Evolutionary conservation across 768 basidiomycete species (phyloP).

Genomic region (Sistotremastrum niveocremeum): DNA sequence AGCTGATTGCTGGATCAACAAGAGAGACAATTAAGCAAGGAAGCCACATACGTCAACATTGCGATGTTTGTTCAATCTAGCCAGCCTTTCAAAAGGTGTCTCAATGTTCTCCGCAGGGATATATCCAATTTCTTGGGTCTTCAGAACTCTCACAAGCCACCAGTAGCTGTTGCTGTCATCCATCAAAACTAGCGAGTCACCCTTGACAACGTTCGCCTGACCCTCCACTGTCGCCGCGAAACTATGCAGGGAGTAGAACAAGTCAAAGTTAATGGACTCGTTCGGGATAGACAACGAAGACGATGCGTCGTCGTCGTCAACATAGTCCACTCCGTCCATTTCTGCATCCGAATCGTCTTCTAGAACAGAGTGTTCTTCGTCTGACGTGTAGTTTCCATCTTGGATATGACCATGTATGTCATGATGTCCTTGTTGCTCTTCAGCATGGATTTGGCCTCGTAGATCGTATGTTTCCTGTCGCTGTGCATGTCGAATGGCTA

Average conservation of each 20-base stretch:
- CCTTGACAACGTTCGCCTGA: slow-evolving; percentile 97
- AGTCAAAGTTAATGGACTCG: slow-evolving; percentile 86
- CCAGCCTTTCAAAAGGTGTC: slow-evolving; percentile 92
- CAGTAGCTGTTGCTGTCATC: slow-evolving; percentile 99
- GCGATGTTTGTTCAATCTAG: slow-evolving; percentile 89
- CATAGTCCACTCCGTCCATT: slow-evolving; percentile 42
- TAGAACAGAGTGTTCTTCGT: slow-evolving; percentile 69
- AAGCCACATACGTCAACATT: slow-evolving; percentile 76
- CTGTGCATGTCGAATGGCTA: slow-evolving; percentile 11
- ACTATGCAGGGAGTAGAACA: slow-evolving; percentile 88
- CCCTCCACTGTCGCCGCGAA: slow-evolving; percentile 98
- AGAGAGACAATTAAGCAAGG: background rate
- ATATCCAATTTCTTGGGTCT: slow-evolving; percentile 97
- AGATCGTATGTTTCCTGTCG: slow-evolving; percentile 62
- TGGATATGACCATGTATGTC: slow-evolving; percentile 29
- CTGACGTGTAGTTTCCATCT: slow-evolving; percentile 31
- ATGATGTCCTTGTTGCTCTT: slow-evolving; percentile 38
- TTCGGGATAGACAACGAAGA: slow-evolving; percentile 80
- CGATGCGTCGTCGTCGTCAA: slow-evolving; percentile 65
- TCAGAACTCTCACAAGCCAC: slow-evolving; percentile 98
- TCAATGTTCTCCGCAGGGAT: slow-evolving; percentile 99
- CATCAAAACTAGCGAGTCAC: slow-evolving; percentile 90
- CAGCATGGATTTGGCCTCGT: slow-evolving; percentile 43
- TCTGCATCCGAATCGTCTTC: slow-evolving; percentile 63
- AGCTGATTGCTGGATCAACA: slow-evolving; percentile 30